A percentile compares a stretch with the other conserved stretches of the same genome.
phyloP scores from a whole-genome alignment of 257 asterid species.

The Nicotiana benthamiana region DNA sequence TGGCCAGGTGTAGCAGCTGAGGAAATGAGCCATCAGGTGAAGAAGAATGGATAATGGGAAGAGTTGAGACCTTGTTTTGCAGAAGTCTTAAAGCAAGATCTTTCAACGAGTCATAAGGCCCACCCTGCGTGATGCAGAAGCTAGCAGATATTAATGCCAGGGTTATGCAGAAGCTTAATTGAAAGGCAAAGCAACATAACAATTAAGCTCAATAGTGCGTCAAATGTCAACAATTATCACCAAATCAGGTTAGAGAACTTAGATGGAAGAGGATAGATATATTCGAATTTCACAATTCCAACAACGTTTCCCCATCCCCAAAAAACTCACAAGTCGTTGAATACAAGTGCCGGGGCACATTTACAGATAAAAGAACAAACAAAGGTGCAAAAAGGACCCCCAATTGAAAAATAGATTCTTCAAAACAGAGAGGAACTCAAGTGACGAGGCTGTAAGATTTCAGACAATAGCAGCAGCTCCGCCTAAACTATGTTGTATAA shows the following conservation, averaged over 20 bases:
- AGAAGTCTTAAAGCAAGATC: conserved; percentile 59
- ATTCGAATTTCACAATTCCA: neutral
- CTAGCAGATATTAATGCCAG: neutral
- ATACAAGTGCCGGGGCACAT: neutral
- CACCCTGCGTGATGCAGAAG: conserved; percentile 36
- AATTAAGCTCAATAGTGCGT: neutral
- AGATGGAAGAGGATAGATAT: too few relatives aligned
- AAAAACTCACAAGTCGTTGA: neutral
- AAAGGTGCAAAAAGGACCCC: neutral
- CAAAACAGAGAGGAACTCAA: neutral
- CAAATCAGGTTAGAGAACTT: too few relatives aligned
- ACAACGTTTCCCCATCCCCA: neutral
- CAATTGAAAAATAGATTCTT: neutral
- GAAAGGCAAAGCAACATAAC: neutral
- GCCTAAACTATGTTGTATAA: neutral
- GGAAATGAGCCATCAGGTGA: conserved; percentile 54
- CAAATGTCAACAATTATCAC: neutral
- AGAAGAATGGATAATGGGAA: conserved; percentile 63
- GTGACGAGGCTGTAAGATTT: neutral
- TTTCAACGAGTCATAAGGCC: conserved; percentile 57
- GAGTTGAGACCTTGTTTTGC: conserved; percentile 49
- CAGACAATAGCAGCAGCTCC: neutral
- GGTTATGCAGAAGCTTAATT: neutral
- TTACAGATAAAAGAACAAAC: neutral
- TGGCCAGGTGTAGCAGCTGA: conserved; percentile 65